A percentile compares a stretch with the other conserved stretches of the same genome.
Conservation (phyloP, 306 rosid species). For the Vachellia pachyceras region DNA sequence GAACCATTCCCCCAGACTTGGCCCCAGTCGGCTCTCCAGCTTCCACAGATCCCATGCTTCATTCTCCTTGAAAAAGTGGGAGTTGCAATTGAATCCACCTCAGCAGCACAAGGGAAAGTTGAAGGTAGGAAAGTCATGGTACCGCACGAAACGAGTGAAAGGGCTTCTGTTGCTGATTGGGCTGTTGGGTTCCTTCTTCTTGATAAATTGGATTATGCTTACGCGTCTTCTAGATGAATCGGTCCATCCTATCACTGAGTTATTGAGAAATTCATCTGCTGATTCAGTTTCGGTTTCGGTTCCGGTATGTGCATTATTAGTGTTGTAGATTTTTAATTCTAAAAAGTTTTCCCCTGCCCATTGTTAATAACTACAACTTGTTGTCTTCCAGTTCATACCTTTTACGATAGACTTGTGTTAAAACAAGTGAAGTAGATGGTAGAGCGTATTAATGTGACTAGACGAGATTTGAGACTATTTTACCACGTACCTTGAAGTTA, state of each 20-base stretch:
- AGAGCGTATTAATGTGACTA: background rate
- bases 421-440: background rate
- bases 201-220: constrained; percentile 80
- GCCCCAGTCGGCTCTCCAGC: constrained; percentile 67
- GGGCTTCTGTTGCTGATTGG: constrained; percentile 56
- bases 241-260: constrained; percentile 30
- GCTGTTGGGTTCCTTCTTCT: constrained; percentile 57
- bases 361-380: background rate
- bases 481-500: background rate
- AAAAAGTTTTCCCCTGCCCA: background rate
- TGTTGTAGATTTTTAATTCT: background rate
- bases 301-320: constrained; percentile 45
- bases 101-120: constrained; percentile 38
- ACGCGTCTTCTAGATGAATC: constrained; percentile 55
- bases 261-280: constrained; percentile 43
- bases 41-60: constrained; percentile 47
- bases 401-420: background rate
- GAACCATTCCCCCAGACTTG: constrained; percentile 53
- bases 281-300: constrained; percentile 41
- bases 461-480: background rate
- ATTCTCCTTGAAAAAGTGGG: constrained; percentile 27
- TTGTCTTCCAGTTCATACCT: background rate
- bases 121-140: constrained; percentile 58
- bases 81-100: background rate
- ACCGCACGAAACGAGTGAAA: constrained; percentile 61